Base-by-base conservation (phyloP, 176 grass and related monocot species). In the Phyllostachys edulis region DNA sequence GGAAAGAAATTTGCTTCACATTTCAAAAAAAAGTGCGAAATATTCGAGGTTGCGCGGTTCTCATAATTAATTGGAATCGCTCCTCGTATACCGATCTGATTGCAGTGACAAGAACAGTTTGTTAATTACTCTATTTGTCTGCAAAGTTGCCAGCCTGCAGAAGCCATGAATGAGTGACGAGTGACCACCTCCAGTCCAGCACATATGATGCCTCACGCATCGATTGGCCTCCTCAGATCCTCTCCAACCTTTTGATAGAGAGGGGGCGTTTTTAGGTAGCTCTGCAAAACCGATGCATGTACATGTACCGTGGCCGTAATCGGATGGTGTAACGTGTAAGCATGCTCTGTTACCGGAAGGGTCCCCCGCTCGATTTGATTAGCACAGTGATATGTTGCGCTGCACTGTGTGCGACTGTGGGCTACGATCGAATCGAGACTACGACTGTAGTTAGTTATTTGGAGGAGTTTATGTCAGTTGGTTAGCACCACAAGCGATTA, bases 151-250 rank as follows among this genome's bases (percentile, higher is more conserved):
- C 77, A 67, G 44, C 18, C 29, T 38, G 62, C 62, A 12, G 11
- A 2, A 16, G 75, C 55, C 13, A 15, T 6, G 62, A 18, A 51
- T 36, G 76, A 49, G 60, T 49, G 76, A 47, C 59, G 16, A 6
- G 59, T 67, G 77, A 80, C 77, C 77, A 80, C 77, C 27, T 80
- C 61, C 77, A 80, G 60, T 80, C 61, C 77, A 80, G 60, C 77
- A 61, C 57, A 26, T 8, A 2, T 6, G 15, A 45, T 45, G 10
- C 44, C 12, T 2, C 44, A 45, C 10, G 39, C 41, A 38, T 37
- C 62, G 44, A 66, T 14, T 32, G 60, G 50, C 14, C 29, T 0
- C 4, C 23, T 26, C 13, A 5, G 44, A 29, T 63, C n/a, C 8
- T 21, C 21, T 3, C 14, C 38, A 1, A 29, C 6, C 42, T 36